phyloP scores from a whole-genome alignment of 768 basidiomycete genomes.

The Pleurotus giganteus region DNA sequence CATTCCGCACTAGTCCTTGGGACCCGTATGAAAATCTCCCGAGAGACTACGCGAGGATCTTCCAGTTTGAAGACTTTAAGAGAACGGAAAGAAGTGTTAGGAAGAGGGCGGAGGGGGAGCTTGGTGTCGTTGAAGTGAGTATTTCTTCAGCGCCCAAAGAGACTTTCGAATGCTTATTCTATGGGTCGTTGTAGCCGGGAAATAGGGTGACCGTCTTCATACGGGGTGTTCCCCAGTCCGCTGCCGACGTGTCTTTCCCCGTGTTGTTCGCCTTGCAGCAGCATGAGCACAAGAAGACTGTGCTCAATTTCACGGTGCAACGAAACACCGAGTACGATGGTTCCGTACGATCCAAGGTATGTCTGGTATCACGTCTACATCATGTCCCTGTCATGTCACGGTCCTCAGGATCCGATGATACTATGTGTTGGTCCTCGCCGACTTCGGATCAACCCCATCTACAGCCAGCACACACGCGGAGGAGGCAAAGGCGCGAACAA shows the following conservation, averaged over 20 bases:
- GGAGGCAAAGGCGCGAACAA: constrained; percentile 93
- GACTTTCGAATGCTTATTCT: background rate
- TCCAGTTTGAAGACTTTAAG: constrained; percentile 95
- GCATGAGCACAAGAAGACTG: constrained; percentile 95
- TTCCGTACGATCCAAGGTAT: constrained; percentile 88
- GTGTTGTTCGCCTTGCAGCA: constrained; percentile 80
- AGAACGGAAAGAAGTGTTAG: constrained; percentile 74
- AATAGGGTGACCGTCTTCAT: constrained; percentile 76
- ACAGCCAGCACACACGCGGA: constrained; percentile 88
- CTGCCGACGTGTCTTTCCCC: constrained; percentile 46
- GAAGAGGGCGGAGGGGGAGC: constrained; percentile 63
- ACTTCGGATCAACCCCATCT: constrained; percentile 81
- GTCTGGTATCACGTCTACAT: background rate
- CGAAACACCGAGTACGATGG: constrained; percentile 92
- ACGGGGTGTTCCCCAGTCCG: constrained; percentile 70
- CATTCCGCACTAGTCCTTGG: constrained; percentile 96
- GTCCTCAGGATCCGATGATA: constrained; percentile 74
- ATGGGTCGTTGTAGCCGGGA: constrained; percentile 56
- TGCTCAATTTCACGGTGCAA: constrained; percentile 89
- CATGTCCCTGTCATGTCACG: constrained; percentile 6
- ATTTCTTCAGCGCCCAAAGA: background rate
- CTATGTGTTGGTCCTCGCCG: constrained; percentile 89
- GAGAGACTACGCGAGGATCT: constrained; percentile 90
- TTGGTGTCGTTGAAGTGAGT: constrained; percentile 61
- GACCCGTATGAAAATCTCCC: constrained; percentile 97